Base-by-base conservation (phyloP, 2,329 filamentous ascomycete genomes). In the Samsoniella hepiali region DNA sequence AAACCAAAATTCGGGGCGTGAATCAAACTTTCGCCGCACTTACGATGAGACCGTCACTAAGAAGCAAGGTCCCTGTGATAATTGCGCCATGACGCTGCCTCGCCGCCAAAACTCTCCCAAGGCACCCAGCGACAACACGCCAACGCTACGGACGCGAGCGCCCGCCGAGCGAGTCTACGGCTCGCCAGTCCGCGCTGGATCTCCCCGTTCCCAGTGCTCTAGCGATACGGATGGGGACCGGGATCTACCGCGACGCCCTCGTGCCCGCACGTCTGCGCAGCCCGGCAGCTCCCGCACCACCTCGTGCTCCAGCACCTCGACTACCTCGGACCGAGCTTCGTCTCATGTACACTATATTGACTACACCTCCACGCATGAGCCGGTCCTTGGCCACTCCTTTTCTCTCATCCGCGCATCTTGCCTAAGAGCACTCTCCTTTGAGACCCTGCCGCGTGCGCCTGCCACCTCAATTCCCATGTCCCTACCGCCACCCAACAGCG, bases 301-400 rank as follows among this genome's bases (percentile, higher is more conserved):
- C 2, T 85, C 83, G 1, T 79, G 80, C 53, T 85, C 83, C 4
- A 85, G 82, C 71, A 76, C 76, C 29, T 84, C 82, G 54, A 85
- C 82, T 5, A 75, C 76, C n/a, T 77, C 78, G 15, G 77, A 77
- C 59, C 69, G 71, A 65, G 70, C 78, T 38, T 75, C 78, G 38
- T 80, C 81, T 49, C 87, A 90, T 68, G 83, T 83, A 5, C 87
- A 90, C 70, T 88, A 84, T 68, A 77, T 89, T 57, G 84, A 88
- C 70, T 90, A 89, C 71, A 89, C 86, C 5, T 89, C 87, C 1
- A 88, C 86, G 5, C 86, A 89, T 71, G 87, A 89, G 65, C 86
- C 87, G 3, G 77, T 86, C 4, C 77, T 82, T 1, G 79, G 85
- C 15, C 78, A 79, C n/a, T 88, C 86, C 8, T 90, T 88, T 74